phyloP scores from a whole-genome alignment of 148 eudicot genomes.

The Rhododendron griersonianum region DNA sequence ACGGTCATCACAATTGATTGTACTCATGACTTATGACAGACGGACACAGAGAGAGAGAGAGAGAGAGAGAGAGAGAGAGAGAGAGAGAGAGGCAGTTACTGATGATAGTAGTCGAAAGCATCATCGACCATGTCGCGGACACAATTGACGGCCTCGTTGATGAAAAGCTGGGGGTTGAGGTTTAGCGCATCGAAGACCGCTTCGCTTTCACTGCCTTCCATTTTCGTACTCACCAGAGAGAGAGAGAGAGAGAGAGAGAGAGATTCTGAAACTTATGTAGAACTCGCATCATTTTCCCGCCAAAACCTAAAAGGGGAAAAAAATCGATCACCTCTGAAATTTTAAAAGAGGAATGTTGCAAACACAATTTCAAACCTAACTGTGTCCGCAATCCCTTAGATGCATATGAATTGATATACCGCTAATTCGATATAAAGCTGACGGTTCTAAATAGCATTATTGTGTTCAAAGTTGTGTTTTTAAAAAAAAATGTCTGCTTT shows the following conservation, averaged over 20 bases:
- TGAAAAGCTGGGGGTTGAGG: slow-evolving; percentile 69
- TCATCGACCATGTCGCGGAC: slow-evolving; percentile 58
- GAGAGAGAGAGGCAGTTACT: slow-evolving; percentile 20
- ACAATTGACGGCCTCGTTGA: slow-evolving; percentile 62
- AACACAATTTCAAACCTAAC: no score
- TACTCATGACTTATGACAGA: not conserved
- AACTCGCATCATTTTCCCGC: slow-evolving; percentile 4
- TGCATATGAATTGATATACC: no score
- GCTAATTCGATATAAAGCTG: no score
- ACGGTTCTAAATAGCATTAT: no score
- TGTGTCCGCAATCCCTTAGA: no score
- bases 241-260: not conserved
- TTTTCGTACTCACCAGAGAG: slow-evolving; percentile 1
- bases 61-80: slow-evolving; percentile 11
- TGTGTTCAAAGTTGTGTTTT: no score
- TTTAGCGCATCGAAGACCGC: slow-evolving; percentile 59
- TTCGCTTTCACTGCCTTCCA: slow-evolving; percentile 60
- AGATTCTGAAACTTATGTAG: not conserved
- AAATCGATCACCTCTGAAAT: no score
- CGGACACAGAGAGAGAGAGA: not conserved
- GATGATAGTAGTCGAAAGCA: slow-evolving; percentile 62
- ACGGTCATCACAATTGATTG: not conserved
- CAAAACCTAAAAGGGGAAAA: not conserved
- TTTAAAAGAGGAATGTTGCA: no score
- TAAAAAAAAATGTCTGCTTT: no score